Conservation (phyloP, 345 rosid genomes). For the Aquilaria yunnanensis region DNA sequence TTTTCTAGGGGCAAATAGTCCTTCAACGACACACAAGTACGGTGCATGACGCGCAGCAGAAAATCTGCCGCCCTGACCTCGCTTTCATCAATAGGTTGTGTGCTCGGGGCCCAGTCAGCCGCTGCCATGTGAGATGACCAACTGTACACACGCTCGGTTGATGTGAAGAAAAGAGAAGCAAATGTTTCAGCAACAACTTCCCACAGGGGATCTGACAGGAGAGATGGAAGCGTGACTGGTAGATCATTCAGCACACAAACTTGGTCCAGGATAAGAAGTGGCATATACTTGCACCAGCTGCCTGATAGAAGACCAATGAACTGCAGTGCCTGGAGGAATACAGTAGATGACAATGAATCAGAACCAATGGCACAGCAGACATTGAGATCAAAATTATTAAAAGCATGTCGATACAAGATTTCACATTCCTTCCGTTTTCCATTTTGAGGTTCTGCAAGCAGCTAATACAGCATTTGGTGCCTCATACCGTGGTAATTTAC, state of each 20-base stretch:
- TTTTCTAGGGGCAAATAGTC: conserved; percentile 63
- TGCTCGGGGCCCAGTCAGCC: conserved; percentile 15
- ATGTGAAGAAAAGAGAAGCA: conserved; percentile 43
- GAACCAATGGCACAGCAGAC: too few relatives aligned
- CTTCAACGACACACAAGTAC: conserved; percentile 44
- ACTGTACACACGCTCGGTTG: conserved; percentile 54
- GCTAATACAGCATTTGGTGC: too few relatives aligned
- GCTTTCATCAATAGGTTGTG: conserved; percentile 33
- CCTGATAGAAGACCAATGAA: conserved; percentile 72
- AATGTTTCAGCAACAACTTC: conserved; percentile 46
- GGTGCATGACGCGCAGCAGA: conserved; percentile 46
- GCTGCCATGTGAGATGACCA: conserved; percentile 23
- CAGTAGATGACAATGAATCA: too few relatives aligned
- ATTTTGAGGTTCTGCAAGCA: too few relatives aligned
- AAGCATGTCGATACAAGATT: too few relatives aligned
- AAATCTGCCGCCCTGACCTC: conserved; percentile 37
- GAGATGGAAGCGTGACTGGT: conserved; percentile 62
- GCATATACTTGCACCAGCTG: conserved; percentile 87
- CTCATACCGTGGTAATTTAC: too few relatives aligned
- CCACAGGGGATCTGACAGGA: conserved; percentile 55
- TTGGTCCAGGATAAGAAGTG: conserved; percentile 58
- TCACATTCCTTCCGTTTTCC: too few relatives aligned
- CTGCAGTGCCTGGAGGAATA: conserved; percentile 48
- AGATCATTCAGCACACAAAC: conserved; percentile 52
- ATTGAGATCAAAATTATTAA: too few relatives aligned